phyloP scores from a whole-genome alignment of 2,329 filamentous ascomycete genomes.

The Mycocentrospora acerina region DNA sequence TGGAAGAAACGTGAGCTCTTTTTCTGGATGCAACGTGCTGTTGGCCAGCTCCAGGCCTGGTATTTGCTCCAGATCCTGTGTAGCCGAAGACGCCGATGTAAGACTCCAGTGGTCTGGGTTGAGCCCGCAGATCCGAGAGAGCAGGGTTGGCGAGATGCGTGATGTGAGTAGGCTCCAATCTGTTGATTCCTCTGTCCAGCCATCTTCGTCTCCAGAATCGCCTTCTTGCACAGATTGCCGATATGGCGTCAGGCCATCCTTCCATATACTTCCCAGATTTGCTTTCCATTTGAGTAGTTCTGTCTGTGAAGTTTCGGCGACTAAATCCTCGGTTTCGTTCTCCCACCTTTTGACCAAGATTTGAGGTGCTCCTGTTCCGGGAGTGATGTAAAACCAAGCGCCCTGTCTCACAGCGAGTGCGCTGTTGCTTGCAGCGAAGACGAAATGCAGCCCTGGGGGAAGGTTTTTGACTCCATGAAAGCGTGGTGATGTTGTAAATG shows the following conservation, averaged over 20 bases:
- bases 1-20: constrained; percentile 56
- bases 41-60: constrained; percentile 53
- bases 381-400: constrained; percentile 59
- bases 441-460: constrained; percentile 60
- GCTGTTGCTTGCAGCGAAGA: constrained; percentile 61
- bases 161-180: constrained; percentile 59
- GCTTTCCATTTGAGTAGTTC: constrained; percentile 54
- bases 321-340: constrained; percentile 47
- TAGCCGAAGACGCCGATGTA: constrained; percentile 59
- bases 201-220: constrained; percentile 31
- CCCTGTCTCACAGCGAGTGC: constrained; percentile 63
- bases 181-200: constrained; percentile 44
- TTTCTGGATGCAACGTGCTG: constrained; percentile 34
- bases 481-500: constrained; percentile 62
- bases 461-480: constrained; percentile 64
- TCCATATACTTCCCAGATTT: constrained; percentile 59
- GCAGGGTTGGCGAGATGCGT: constrained; percentile 50
- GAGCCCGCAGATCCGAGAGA: constrained; percentile 54
- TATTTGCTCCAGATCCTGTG: constrained; percentile 60
- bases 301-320: constrained; percentile 44
- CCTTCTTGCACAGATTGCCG: constrained; percentile 44
- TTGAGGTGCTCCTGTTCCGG: constrained; percentile 37
- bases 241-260: constrained; percentile 53
- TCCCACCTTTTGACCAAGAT: constrained; percentile 62
- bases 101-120: constrained; percentile 55